These are phyloP conservation scores for Rhizopogon roseolus DNA, from an alignment of 768 basidiomycete genomes.

Conservation along the genomic window DNA sequence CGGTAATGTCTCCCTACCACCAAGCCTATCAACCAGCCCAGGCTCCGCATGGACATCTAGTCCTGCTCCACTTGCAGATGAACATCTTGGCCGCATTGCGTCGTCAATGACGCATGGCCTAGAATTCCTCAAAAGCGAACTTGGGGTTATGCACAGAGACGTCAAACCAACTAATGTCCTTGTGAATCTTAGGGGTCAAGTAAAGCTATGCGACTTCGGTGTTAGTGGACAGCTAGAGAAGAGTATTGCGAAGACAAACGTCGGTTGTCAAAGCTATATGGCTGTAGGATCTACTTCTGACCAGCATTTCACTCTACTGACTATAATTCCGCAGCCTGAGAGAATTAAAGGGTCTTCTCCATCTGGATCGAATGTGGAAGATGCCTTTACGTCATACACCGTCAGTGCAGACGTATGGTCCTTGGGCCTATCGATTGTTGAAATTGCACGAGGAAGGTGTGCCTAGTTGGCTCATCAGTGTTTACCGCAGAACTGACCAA, in stretches of 20 bases:
- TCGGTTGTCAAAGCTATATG: constrained; percentile 99
- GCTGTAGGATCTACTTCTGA: constrained; percentile 54
- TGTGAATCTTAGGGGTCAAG: constrained; percentile 79
- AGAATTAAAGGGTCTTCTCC: constrained; percentile 90
- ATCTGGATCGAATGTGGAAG: constrained; percentile 24
- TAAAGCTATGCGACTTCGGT: constrained; percentile 99
- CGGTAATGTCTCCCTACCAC: constrained; percentile 28
- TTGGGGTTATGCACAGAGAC: constrained; percentile 84
- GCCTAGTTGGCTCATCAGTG: background rate
- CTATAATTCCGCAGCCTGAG: constrained; percentile 60
- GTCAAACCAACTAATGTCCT: constrained; percentile 95
- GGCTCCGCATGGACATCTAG: constrained; percentile 31
- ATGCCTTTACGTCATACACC: constrained; percentile 61
- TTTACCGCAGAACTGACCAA: background rate
- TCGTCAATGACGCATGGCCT: constrained; percentile 82
- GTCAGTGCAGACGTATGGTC: constrained; percentile 99
- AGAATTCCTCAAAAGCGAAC: constrained; percentile 90
- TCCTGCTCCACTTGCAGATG: constrained; percentile 52
- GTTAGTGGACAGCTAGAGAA: constrained; percentile 97
- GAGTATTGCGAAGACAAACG: constrained; percentile 94
- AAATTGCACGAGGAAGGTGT: constrained; percentile 74
- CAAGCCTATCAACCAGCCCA: constrained; percentile 25
- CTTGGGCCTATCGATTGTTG: constrained; percentile 89
- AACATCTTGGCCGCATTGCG: constrained; percentile 79
- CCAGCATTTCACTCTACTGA: constrained; percentile 2